These are phyloP conservation scores for Jasminum sambac DNA, from an alignment of 257 asterid genomes.

Conservation along the genomic window DNA sequence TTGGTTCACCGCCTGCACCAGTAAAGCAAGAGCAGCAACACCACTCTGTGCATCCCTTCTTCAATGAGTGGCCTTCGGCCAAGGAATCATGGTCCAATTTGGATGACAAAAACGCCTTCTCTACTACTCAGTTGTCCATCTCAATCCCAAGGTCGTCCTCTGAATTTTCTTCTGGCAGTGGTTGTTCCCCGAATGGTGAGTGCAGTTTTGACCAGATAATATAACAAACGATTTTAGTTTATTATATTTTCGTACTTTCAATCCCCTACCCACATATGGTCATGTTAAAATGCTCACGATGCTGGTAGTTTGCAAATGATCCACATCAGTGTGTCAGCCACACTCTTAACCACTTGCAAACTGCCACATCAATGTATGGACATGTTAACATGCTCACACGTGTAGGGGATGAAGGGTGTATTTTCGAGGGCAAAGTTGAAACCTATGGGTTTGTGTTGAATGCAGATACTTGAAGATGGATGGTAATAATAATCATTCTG, in stretches of 20 bases:
- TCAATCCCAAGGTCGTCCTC: constrained; percentile 69
- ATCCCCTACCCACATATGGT: too few relatives aligned
- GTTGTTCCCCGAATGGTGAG: constrained; percentile 69
- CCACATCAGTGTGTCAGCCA: too few relatives aligned
- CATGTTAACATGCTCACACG: too few relatives aligned
- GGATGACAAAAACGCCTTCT: constrained; percentile 58
- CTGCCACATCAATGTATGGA: too few relatives aligned
- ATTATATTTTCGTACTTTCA: too few relatives aligned
- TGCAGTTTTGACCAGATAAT: background rate
- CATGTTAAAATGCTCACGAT: too few relatives aligned
- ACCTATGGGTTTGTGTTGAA: constrained; percentile 7
- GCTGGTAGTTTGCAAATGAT: too few relatives aligned
- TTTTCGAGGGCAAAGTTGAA: background rate
- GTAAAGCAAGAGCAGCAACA: constrained; percentile 67
- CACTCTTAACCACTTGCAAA: too few relatives aligned
- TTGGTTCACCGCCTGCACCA: constrained; percentile 45
- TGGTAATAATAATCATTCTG: constrained; percentile 19
- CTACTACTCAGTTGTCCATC: constrained; percentile 82
- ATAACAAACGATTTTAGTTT: background rate
- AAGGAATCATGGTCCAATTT: constrained; percentile 84
- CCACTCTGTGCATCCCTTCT: constrained; percentile 78
- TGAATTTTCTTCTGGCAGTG: constrained; percentile 55
- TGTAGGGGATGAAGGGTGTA: too few relatives aligned
- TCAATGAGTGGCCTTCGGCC: constrained; percentile 81
- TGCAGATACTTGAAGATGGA: constrained; percentile 60